Conservation (phyloP, 345 rosid species). For the Eucalyptus polyanthemos region DNA sequence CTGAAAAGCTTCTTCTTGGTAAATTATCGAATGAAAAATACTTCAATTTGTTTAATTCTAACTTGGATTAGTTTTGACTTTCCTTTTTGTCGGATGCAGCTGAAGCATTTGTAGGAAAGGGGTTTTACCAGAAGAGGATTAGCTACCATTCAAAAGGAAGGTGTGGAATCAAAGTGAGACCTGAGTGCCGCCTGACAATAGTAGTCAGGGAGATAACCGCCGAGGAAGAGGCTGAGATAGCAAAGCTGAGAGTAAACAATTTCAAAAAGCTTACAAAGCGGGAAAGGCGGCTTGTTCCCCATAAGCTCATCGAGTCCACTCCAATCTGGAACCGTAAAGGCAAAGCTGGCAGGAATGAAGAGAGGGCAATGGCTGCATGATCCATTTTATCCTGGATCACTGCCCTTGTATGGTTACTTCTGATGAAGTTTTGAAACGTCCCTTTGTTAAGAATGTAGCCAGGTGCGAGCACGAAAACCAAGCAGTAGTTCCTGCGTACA, state of each 20-base stretch:
- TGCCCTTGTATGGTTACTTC: neutral
- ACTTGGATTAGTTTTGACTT: neutral
- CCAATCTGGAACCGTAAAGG: slow-evolving; percentile 76
- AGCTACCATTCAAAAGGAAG: slow-evolving; percentile 58
- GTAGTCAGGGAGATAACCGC: slow-evolving; percentile 73
- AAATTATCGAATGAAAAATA: neutral
- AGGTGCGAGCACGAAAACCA: neutral
- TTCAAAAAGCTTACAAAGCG: slow-evolving; percentile 70
- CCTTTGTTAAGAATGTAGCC: neutral
- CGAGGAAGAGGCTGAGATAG: slow-evolving; percentile 87
- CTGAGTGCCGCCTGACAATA: slow-evolving; percentile 68
- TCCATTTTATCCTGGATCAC: neutral
- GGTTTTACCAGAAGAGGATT: slow-evolving; percentile 52
- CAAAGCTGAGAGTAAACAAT: slow-evolving; percentile 62
- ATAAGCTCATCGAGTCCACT: slow-evolving; percentile 69
- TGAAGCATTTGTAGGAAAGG: slow-evolving; percentile 93
- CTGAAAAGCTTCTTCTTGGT: slow-evolving; percentile 84
- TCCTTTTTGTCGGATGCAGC: slow-evolving; percentile 17
- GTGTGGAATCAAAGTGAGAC: slow-evolving; percentile 43
- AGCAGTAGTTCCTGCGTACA: neutral
- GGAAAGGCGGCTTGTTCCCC: slow-evolving; percentile 65
- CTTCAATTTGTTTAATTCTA: neutral
- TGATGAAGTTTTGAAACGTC: neutral
- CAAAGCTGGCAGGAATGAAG: neutral
- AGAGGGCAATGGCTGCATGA: neutral